Percentiles rank a stretch among this genome's conserved stretches.
These are phyloP conservation scores for Phytopythium litorale DNA, from an alignment of 352 stramenopile genomes.

Conservation along the genomic window DNA sequence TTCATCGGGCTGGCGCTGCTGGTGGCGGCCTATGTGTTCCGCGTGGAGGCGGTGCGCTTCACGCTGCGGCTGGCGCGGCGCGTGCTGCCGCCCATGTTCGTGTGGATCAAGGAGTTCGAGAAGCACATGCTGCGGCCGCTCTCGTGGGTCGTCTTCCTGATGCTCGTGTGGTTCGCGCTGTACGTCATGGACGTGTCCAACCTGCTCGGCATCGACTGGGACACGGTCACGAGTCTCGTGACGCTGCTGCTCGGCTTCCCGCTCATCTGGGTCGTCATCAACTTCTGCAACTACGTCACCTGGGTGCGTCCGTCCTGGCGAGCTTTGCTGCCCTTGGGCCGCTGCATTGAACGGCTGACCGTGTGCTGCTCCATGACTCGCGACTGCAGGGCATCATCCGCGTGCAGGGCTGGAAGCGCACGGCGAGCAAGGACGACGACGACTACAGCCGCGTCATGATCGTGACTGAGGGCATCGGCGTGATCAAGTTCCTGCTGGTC, in stretches of 20 bases:
- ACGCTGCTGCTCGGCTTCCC: slow-evolving; percentile 62
- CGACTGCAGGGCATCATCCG: slow-evolving; percentile 58
- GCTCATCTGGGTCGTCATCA: slow-evolving; percentile 81
- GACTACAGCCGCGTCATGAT: slow-evolving; percentile 87
- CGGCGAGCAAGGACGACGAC: slow-evolving; percentile 68
- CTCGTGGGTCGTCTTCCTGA: slow-evolving; percentile 79
- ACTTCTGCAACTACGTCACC: slow-evolving; percentile 77
- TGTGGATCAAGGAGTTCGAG: slow-evolving; percentile 85
- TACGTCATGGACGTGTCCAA: slow-evolving; percentile 62
- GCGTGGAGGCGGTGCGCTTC: slow-evolving; percentile 74
- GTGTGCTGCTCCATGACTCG: no score
- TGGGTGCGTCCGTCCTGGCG: slow-evolving; percentile 31
- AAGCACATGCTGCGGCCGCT: slow-evolving; percentile 72
- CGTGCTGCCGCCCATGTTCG: slow-evolving; percentile 45
- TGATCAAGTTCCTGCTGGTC: slow-evolving; percentile 84
- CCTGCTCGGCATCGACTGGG: slow-evolving; percentile 35
- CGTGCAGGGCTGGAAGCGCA: slow-evolving; percentile 74
- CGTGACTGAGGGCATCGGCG: slow-evolving; percentile 79
- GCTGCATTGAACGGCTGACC: neutral
- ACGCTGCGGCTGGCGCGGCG: slow-evolving; percentile 63
- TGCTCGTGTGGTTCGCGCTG: slow-evolving; percentile 61
- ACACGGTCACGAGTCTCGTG: slow-evolving; percentile 47
- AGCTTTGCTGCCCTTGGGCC: no score
- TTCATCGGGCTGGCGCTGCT: slow-evolving; percentile 75
- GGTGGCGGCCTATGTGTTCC: slow-evolving; percentile 60